Evolutionary conservation across 495 filamentous ascomycete species (phyloP).

Genomic region (Lineolata rhizophorae): DNA sequence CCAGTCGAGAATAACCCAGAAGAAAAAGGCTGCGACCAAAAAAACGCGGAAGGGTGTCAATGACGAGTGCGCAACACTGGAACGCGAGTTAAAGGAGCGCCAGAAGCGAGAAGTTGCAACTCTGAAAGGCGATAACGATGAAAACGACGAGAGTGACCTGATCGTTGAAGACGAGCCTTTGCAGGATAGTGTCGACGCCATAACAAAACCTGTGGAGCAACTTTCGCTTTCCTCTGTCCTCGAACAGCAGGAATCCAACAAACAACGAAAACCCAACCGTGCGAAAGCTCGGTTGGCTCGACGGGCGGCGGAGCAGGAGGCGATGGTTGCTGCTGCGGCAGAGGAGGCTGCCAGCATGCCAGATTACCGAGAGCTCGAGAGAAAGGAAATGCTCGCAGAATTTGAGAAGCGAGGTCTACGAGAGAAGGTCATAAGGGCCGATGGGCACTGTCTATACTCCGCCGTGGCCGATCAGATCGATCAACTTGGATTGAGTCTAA

Average conservation of each 20-base stretch:
- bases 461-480: conserved; percentile 70
- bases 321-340: conserved; percentile 38
- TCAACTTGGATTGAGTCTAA: conserved; percentile 23
- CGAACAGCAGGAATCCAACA: conserved; percentile 2
- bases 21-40: conserved; percentile 89
- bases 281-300: conserved; percentile 81
- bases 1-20: conserved; percentile 64
- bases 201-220: not conserved
- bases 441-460: conserved; percentile 92
- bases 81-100: conserved; percentile 15
- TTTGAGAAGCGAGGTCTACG: conserved; percentile 39
- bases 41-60: conserved; percentile 83
- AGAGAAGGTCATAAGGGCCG: conserved; percentile 65
- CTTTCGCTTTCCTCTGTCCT: not conserved
- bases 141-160: conserved; percentile 1
- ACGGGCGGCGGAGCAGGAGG: conserved; percentile 63
- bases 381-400: conserved; percentile 38
- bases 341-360: conserved; percentile 53
- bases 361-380: conserved; percentile 52
- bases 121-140: conserved; percentile 24
- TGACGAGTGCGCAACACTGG: conserved; percentile 25
- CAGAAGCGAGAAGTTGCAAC: conserved; percentile 36
- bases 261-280: conserved; percentile 57
- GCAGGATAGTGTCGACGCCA: no score
- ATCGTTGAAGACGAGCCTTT: conserved; percentile 7